Base-by-base conservation (phyloP, 768 basidiomycete species). In the Tephrocybe sp. region DNA sequence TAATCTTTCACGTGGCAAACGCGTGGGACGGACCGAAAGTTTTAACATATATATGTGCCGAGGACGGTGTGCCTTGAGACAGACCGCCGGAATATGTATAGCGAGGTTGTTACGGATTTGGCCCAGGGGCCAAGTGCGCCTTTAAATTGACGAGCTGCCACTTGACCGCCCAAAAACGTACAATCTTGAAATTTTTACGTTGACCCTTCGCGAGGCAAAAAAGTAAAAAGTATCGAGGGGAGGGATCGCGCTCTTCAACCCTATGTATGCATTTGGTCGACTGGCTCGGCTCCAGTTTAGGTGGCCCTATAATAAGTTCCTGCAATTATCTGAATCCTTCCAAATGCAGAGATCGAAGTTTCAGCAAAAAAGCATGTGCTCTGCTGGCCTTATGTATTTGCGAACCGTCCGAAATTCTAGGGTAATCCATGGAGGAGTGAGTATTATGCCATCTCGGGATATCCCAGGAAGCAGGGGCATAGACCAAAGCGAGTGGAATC, bases 61-160 rank as follows among this genome's bases (percentile, higher is more conserved):
- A 58, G 19, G 48, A 26, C 48, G 39, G 51, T 40, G 54, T 55
- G 53, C 54, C 57, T 53, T 44, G 45, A 49, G 41, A 55, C 48
- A 47, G 28, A 53, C 44, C 45, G 26, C 40, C 51, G 46, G 42
- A 36, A 25, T 28, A 12, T 3, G 37, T 35, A 18, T 6, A 4
- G 28, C 22, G 44, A 27, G 34, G 43, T 27, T 27, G 39, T 40
- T 39, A 39, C 44, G 42, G 28, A 6, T 30, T 6, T 12, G 28
- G 12, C n/a, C n/a, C n/a, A n/a, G n/a, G n/a, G n/a, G n/a, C n/a
- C n/a, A n/a, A n/a, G n/a, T n/a, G n/a, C 11, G 43, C 7, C 7
- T 32, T 22, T 22, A 4, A 25, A 25, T 9, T 5, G 19, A 6
- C 27, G 19, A 37, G n/a, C 16, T 21, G 18, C 42, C 12, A 21